Evolutionary conservation across 2,329 filamentous ascomycete species (phyloP).

Genomic region (Aspergillus brunneoviolaceus): DNA sequence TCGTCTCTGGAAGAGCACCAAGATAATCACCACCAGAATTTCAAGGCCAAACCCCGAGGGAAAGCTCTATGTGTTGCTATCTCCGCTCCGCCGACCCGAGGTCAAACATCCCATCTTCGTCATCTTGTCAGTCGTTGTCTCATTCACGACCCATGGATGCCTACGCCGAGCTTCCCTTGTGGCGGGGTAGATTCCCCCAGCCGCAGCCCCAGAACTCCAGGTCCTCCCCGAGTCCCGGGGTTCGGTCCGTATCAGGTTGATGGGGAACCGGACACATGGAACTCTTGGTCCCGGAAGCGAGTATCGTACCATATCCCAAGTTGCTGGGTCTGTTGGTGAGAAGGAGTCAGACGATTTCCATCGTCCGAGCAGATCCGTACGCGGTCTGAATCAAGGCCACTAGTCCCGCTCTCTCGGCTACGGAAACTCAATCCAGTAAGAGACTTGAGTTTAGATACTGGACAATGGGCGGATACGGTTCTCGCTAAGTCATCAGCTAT

Average conservation of each 20-base stretch:
- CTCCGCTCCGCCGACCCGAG: constrained; percentile 24
- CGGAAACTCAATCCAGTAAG: neutral
- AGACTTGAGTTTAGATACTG: neutral
- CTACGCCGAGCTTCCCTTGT: neutral
- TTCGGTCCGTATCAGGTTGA: neutral
- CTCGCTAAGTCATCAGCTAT: neutral
- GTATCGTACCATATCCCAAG: neutral
- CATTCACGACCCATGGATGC: neutral
- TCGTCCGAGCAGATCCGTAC: neutral
- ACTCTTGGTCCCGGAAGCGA: neutral
- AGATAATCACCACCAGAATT: neutral
- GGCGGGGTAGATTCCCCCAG: neutral
- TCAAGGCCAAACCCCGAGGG: neutral
- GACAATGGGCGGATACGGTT: neutral
- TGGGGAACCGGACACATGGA: neutral
- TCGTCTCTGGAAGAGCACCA: neutral
- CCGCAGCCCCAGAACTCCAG: neutral
- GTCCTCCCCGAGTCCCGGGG: neutral
- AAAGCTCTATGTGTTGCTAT: neutral
- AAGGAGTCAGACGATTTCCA: neutral
- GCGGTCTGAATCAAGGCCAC: neutral
- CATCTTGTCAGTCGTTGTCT: too few species aligned
- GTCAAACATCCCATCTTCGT: neutral
- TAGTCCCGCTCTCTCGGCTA: neutral
- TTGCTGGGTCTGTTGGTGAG: neutral